Conservation (phyloP, 2,329 filamentous ascomycete species). For the Epichloe coenophiala region DNA sequence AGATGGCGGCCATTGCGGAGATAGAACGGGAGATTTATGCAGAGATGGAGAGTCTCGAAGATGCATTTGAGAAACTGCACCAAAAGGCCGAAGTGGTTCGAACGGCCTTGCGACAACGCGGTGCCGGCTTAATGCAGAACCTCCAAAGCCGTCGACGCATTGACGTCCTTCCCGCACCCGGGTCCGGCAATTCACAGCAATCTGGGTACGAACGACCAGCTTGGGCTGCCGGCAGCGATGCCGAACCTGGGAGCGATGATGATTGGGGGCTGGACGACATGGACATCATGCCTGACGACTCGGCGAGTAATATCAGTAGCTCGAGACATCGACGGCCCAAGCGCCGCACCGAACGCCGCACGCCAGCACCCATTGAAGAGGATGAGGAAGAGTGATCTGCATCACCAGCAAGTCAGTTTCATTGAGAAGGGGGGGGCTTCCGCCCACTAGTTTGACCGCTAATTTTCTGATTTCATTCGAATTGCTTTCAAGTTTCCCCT, state of each 20-base stretch:
- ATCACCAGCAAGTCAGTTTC: background rate
- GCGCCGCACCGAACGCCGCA: slow-evolving; percentile 53
- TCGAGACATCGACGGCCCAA: slow-evolving; percentile 54
- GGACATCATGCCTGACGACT: slow-evolving; percentile 63
- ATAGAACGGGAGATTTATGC: slow-evolving; percentile 86
- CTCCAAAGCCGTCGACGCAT: slow-evolving; percentile 46
- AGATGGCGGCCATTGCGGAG: slow-evolving; percentile 79
- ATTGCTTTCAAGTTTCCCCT: background rate
- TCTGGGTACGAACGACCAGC: slow-evolving; percentile 30
- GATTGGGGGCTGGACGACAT: slow-evolving; percentile 45
- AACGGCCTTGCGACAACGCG: slow-evolving; percentile 64
- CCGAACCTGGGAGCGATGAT: slow-evolving; percentile 40
- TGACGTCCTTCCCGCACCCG: slow-evolving; percentile 36
- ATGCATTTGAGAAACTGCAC: slow-evolving; percentile 88
- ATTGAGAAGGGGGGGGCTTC: too few species aligned
- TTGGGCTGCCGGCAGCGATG: slow-evolving; percentile 27
- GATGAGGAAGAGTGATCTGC: slow-evolving; percentile 47
- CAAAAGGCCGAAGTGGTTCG: slow-evolving; percentile 70
- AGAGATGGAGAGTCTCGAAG: slow-evolving; percentile 88
- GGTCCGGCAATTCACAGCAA: slow-evolving; percentile 31
- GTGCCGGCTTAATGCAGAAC: slow-evolving; percentile 58
- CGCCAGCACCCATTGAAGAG: slow-evolving; percentile 60
- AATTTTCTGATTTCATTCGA: background rate
- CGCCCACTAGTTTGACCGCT: background rate
- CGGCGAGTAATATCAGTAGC: slow-evolving; percentile 67